phyloP scores from a whole-genome alignment of 371 early-diverging fungal genomes.

The Mortierella sp. region DNA sequence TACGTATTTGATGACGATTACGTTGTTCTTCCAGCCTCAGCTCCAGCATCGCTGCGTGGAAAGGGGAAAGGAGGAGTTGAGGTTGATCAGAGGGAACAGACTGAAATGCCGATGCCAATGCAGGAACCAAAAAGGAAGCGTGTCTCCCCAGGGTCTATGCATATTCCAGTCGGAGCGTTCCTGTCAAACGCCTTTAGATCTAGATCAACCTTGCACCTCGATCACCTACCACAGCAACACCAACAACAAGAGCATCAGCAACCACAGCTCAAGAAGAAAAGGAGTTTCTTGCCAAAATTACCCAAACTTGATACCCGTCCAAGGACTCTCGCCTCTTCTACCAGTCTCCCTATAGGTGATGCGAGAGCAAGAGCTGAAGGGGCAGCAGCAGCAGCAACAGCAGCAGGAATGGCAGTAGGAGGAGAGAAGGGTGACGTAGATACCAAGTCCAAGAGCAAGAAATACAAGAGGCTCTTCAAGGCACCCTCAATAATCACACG shows the following conservation, averaged over 20 bases:
- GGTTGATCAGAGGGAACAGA: neutral
- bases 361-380: too few relatives aligned
- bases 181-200: constrained; percentile 33
- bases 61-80: neutral
- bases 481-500: neutral
- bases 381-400: neutral
- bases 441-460: constrained; percentile 2
- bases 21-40: neutral
- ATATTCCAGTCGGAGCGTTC: constrained; percentile 39
- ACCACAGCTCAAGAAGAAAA: constrained; percentile 22
- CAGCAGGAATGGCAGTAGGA: neutral
- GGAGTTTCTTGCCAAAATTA: constrained; percentile 28
- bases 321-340: constrained; percentile 13
- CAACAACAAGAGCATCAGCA: neutral
- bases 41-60: neutral
- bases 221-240: neutral
- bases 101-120: constrained; percentile 1
- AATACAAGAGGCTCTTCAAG: neutral
- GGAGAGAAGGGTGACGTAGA: neutral
- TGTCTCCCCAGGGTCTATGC: constrained; percentile 28
- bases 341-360: neutral
- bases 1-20: neutral
- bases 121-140: constrained; percentile 31
- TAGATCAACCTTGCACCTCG: constrained; percentile 1
- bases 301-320: constrained; percentile 45